Percentiles rank a stretch among this genome's conserved stretches.
These are phyloP conservation scores for Fusarium sublunatum DNA, from an alignment of 2,329 filamentous ascomycete species.

Conservation along the genomic window DNA sequence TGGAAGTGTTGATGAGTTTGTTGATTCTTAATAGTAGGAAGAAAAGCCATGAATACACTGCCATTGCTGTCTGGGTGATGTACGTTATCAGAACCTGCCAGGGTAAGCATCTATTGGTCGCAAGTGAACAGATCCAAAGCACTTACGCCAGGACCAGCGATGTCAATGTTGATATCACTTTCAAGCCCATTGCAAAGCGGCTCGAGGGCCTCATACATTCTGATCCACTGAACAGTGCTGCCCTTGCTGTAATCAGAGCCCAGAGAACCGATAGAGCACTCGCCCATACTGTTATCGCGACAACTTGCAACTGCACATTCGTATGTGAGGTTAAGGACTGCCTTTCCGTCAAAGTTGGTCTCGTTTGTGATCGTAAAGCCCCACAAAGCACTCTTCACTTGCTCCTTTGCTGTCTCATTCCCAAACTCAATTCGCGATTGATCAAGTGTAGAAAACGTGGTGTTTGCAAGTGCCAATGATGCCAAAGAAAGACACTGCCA, in stretches of 20 bases:
- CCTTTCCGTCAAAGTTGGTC: neutral
- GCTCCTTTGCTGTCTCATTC: neutral
- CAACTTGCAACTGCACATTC: constrained; percentile 23
- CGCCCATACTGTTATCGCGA: neutral
- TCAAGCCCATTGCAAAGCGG: neutral
- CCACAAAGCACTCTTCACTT: neutral
- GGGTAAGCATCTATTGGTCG: neutral
- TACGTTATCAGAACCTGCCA: constrained; percentile 20
- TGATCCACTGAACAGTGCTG: constrained; percentile 3
- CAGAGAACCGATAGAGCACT: constrained; percentile 1
- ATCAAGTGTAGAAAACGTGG: neutral
- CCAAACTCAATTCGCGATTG: fast-evolving
- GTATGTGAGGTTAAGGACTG: constrained; percentile 6
- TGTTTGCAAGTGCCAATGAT: neutral
- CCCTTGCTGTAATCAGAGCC: neutral
- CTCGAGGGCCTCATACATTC: neutral
- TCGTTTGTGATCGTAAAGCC: neutral
- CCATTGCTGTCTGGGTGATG: constrained; percentile 20
- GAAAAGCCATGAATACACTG: constrained; percentile 10
- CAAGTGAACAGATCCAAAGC: fast-evolving
- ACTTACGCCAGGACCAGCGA: constrained; percentile 28
- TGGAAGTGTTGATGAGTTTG: neutral
- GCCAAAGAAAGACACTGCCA: constrained; percentile 18
- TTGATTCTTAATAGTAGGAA: neutral
- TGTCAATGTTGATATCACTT: constrained; percentile 16